Conservation (phyloP, 805 yeast genomes). For the Ogataea chonburiensis region DNA sequence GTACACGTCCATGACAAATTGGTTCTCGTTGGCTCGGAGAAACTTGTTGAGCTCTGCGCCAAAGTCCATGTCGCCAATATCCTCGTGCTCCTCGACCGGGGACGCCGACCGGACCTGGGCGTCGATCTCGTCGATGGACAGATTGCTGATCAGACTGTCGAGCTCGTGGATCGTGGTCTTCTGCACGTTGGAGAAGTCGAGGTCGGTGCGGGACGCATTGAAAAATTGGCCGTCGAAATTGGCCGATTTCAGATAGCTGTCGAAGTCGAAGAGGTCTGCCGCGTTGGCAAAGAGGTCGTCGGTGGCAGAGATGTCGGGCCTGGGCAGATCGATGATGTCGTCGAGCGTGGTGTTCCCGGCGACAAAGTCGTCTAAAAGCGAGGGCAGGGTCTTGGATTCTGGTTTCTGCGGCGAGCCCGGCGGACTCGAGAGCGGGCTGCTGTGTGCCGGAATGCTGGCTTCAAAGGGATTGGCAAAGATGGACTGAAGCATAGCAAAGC, state of each 20-base stretch:
- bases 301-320: constrained; percentile 4
- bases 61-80: constrained; percentile 21
- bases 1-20: constrained; percentile 21
- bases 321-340: constrained; percentile 22
- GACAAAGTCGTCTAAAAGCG: constrained; percentile 31
- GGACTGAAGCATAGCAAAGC: constrained; percentile 15
- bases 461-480: constrained; percentile 25
- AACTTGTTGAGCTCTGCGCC: constrained; percentile 23
- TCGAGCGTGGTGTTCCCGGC: constrained; percentile 26
- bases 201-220: constrained; percentile 12
- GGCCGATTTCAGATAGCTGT: constrained; percentile 25
- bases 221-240: constrained; percentile 15
- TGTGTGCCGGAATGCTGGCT: constrained; percentile 10
- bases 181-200: constrained; percentile 26
- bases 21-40: constrained; percentile 17
- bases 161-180: constrained; percentile 22
- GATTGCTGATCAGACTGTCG: constrained; percentile 31
- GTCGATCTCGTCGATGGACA: constrained; percentile 38
- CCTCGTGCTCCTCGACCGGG: constrained; percentile 17
- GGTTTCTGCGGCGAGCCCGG: constrained; percentile 5
- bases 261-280: constrained; percentile 27
- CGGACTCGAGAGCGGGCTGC: constrained; percentile 11
- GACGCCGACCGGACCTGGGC: constrained; percentile 32
- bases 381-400: constrained; percentile 3
- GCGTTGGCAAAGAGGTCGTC: constrained; percentile 8